Evolutionary conservation across 2,329 filamentous ascomycete species (phyloP).

Genomic region (Lachnum nothofagi): DNA sequence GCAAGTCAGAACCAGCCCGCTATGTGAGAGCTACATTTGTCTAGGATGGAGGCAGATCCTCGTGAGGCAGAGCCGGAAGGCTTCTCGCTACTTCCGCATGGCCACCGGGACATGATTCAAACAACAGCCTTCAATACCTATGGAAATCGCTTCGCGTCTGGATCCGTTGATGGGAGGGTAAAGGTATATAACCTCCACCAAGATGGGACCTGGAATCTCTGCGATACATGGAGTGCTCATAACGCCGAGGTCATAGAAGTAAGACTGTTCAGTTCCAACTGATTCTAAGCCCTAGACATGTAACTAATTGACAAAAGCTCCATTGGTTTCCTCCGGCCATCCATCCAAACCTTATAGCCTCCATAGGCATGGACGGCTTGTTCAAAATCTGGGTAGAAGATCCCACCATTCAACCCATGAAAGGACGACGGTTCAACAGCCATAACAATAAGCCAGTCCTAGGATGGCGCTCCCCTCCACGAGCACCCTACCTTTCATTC

Average conservation of each 20-base stretch:
- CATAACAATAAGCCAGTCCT: slow-evolving; percentile 59
- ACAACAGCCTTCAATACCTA: slow-evolving; percentile 82
- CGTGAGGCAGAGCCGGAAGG: slow-evolving; percentile 15
- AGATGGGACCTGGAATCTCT: slow-evolving; percentile 70
- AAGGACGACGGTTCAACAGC: slow-evolving; percentile 73
- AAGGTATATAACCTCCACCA: slow-evolving; percentile 84
- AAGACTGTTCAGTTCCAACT: slow-evolving; percentile 33
- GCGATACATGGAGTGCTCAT: slow-evolving; percentile 86
- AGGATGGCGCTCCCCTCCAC: slow-evolving; percentile 25
- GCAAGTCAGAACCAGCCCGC: too few species aligned
- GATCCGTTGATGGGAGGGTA: slow-evolving; percentile 86
- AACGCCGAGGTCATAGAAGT: slow-evolving; percentile 86
- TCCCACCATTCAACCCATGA: slow-evolving; percentile 66
- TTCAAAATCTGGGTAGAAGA: slow-evolving; percentile 94
- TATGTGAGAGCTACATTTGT: too few species aligned
- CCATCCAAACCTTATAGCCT: slow-evolving; percentile 79
- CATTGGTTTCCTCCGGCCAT: slow-evolving; percentile 91
- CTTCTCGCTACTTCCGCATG: slow-evolving; percentile 58
- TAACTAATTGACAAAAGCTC: slow-evolving; percentile 48
- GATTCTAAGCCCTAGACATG: neutral
- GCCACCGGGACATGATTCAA: slow-evolving; percentile 54
- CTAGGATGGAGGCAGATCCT: slow-evolving; percentile 16
- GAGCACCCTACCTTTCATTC: slow-evolving; percentile 63
- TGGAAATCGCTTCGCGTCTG: slow-evolving; percentile 84
- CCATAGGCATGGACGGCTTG: slow-evolving; percentile 81